These are phyloP conservation scores for Nemophila menziesii DNA, from an alignment of 257 asterid genomes.

Conservation along the genomic window DNA sequence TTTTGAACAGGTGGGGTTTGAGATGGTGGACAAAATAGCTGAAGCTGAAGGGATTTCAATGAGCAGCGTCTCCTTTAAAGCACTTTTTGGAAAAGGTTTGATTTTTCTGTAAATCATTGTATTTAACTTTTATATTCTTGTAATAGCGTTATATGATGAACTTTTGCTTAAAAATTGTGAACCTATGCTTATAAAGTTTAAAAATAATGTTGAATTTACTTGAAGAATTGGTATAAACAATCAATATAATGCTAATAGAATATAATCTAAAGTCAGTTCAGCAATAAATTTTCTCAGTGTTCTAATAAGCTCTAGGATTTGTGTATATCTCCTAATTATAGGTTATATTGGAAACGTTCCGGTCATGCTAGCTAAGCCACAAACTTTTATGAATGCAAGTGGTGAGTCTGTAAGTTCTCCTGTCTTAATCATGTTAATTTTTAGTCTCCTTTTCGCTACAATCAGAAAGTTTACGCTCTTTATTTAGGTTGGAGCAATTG, in stretches of 20 bases:
- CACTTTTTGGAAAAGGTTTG: conserved; percentile 79
- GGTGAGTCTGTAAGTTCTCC: conserved; percentile 99
- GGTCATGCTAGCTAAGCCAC: conserved; percentile 91
- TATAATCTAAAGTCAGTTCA: too few species aligned
- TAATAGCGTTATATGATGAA: background rate
- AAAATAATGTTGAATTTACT: background rate
- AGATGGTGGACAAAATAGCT: conserved; percentile 76
- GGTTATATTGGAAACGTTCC: conserved; percentile 85
- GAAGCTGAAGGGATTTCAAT: conserved; percentile 77
- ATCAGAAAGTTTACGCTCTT: conserved; percentile 13
- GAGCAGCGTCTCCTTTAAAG: conserved; percentile 59
- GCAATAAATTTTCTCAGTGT: too few species aligned
- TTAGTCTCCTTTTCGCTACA: conserved; percentile 1
- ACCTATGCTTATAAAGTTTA: background rate
- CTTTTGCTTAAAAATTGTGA: background rate
- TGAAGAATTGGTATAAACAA: background rate
- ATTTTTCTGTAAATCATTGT: conserved; percentile 1
- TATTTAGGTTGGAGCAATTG: conserved; percentile 76
- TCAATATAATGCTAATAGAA: too few species aligned
- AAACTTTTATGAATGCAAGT: conserved; percentile 93
- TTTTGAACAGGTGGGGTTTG: conserved; percentile 72
- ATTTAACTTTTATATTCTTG: background rate
- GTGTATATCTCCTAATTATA: conserved; percentile 16
- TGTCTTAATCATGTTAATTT: conserved; percentile 14
- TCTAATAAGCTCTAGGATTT: too few species aligned